Evolutionary conservation across 176 grass and related monocot genomes (phyloP).

Genomic region (Raddia distichophylla): DNA sequence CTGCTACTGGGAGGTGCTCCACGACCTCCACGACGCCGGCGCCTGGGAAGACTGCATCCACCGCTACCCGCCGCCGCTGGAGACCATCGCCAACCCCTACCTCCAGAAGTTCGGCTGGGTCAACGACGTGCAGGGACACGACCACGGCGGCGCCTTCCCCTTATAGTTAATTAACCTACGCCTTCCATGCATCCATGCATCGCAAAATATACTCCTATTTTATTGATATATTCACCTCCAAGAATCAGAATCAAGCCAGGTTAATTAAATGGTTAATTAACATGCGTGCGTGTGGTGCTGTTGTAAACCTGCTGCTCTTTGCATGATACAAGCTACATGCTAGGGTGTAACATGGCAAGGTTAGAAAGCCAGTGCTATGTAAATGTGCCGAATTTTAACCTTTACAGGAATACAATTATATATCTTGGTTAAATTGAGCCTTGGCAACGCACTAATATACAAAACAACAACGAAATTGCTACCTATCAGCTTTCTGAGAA

Average conservation of each 20-base stretch:
- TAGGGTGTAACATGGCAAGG: not conserved
- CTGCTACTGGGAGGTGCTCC: slow-evolving; percentile 71
- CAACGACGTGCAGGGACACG: slow-evolving; percentile 52
- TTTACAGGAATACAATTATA: not conserved
- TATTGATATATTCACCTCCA: not conserved
- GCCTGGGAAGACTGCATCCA: slow-evolving; percentile 75
- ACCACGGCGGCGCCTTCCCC: slow-evolving; percentile 47
- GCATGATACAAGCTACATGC: not conserved
- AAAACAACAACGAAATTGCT: too few relatives aligned
- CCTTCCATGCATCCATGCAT: not conserved
- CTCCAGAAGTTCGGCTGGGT: slow-evolving; percentile 83
- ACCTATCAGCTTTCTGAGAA: too few relatives aligned
- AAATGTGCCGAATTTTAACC: not conserved
- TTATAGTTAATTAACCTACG: slow-evolving; percentile 16
- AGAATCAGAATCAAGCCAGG: not conserved
- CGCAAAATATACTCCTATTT: too few relatives aligned
- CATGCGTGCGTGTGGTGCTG: not conserved
- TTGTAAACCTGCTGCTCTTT: slow-evolving; percentile 1
- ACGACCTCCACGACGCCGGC: slow-evolving; percentile 62
- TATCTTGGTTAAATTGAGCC: too few relatives aligned
- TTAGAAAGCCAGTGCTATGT: not conserved
- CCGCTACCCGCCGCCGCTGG: slow-evolving; percentile 74
- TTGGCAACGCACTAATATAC: not conserved
- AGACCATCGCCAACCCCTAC: slow-evolving; percentile 71
- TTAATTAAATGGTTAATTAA: not conserved